Conservation (phyloP, 176 grass and related monocot species). For the Paspalum vaginatum region DNA sequence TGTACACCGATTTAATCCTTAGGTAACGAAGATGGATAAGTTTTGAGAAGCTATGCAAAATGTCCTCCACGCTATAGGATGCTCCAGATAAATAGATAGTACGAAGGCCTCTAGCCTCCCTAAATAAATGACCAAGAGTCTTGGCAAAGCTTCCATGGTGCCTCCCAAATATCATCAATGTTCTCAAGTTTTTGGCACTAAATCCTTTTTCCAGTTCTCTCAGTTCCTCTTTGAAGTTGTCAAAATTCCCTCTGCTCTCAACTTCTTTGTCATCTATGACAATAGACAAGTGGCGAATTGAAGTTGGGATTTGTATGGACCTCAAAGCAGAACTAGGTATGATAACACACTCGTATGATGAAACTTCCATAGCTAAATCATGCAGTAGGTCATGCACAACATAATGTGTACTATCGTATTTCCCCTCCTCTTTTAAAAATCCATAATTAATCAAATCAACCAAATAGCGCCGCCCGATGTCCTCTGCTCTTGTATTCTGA, state of each 20-base stretch:
- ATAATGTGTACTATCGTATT: not conserved
- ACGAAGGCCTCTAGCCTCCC: not conserved
- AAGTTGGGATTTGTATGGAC: not conserved
- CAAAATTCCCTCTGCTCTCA: not conserved
- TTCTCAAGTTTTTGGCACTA: not conserved
- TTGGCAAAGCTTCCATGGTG: not conserved
- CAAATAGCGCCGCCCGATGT: not conserved
- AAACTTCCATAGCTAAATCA: conserved; percentile 24
- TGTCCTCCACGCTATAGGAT: not conserved
- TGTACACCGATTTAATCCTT: not conserved
- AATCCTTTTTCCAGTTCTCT: not conserved
- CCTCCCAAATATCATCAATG: conserved; percentile 22
- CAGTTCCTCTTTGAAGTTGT: not conserved
- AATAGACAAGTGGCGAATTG: conserved; percentile 34
- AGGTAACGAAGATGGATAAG: conserved; percentile 29
- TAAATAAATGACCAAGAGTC: not conserved
- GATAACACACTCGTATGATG: conserved; percentile 18
- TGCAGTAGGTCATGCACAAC: conserved; percentile 36
- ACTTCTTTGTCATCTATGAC: not conserved
- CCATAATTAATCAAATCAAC: not conserved
- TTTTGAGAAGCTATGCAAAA: not conserved
- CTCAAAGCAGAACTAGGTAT: not conserved
- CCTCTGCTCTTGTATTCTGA: not conserved
- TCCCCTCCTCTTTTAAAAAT: not conserved
- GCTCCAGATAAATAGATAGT: not conserved